Evolutionary conservation across 1,139 yeast genomes (phyloP).

Genomic region (Sugiyamaella sp.): DNA sequence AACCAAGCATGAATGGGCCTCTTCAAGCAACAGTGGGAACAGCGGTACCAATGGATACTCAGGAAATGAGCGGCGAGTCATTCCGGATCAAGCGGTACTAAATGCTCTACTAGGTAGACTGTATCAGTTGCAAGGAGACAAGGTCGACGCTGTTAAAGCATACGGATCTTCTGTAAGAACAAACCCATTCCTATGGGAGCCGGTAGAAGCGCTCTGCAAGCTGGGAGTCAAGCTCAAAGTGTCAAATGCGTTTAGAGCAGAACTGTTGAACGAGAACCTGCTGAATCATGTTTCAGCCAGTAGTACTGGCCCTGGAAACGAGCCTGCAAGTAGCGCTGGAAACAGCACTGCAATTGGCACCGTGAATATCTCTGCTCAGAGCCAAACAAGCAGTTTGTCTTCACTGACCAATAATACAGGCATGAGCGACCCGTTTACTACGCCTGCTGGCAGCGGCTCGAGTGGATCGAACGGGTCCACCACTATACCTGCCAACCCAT

Average conservation of each 20-base stretch:
- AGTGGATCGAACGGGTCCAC: background rate
- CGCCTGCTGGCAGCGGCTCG: conserved; percentile 19
- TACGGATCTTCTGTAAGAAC: conserved; percentile 68
- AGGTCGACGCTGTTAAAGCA: conserved; percentile 64
- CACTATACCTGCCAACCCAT: conserved; percentile 14
- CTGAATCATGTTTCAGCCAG: background rate
- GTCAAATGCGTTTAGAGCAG: conserved; percentile 56
- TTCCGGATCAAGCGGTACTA: conserved; percentile 69
- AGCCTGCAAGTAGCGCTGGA: conserved; percentile 5
- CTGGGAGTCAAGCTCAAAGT: conserved; percentile 60
- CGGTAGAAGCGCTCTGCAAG: conserved; percentile 73
- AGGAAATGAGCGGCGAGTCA: conserved; percentile 36
- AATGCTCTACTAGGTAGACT: conserved; percentile 73
- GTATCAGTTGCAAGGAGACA: conserved; percentile 60
- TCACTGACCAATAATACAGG: background rate
- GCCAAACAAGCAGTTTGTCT: no score
- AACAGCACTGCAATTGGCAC: conserved; percentile 2
- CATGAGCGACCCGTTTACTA: conserved; percentile 27
- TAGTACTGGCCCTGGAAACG: conserved; percentile 23
- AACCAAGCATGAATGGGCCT: conserved; percentile 15
- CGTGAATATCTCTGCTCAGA: no score
- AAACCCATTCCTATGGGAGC: conserved; percentile 86
- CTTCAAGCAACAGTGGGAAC: conserved; percentile 9
- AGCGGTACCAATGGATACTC: conserved; percentile 1
- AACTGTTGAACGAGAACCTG: conserved; percentile 23